Base-by-base conservation (phyloP, 306 rosid genomes). In the Styphnolobium japonicum region DNA sequence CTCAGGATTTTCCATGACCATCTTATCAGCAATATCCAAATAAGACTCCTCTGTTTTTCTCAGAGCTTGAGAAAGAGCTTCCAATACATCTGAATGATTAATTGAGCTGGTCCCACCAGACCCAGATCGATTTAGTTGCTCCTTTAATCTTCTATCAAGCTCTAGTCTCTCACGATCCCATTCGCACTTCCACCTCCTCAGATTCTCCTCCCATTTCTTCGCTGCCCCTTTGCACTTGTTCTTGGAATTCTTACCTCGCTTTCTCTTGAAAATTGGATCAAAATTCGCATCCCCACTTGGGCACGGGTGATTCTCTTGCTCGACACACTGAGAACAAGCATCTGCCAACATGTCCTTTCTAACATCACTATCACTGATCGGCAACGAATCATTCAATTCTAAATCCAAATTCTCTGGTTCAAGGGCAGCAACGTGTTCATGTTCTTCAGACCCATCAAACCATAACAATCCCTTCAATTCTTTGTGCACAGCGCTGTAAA, bases 401-500 rank as follows among this genome's bases (percentile, higher is more conserved):
- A 49, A 55, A 75, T 66, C 65, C 31, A 71, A 61, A 70, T 81
- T 75, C 51, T 81, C 91, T 0, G 61, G 46, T 0, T 73, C 67
- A 25, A 87, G 79, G 14, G 78, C 83, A 5, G 78, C 71, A 16
- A 51, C 45, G 0, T 83, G 42, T 16, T 83, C 85, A n/a, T n/a
- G n/a, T n/a, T n/a, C n/a, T n/a, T n/a, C n/a, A 40, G 48, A 72
- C 18, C 80, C 90, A 51, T 91, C 97, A 33, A 91, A 97, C 99
- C 99, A 96, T 31, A 96, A 78, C 82, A 93, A 73, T 5, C 99
- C 99, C 60, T 93, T 96, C 14, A 96, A 84, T 82, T 96, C 99
- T 51, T 87, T 91, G 51, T 96, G 96, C 10, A 93, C 98, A 1
- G 82, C 84, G 3, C 78, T 45, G 84, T 96, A 96, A 39, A 96